Conservation (phyloP, 306 rosid genomes). For the Morella rubra region DNA sequence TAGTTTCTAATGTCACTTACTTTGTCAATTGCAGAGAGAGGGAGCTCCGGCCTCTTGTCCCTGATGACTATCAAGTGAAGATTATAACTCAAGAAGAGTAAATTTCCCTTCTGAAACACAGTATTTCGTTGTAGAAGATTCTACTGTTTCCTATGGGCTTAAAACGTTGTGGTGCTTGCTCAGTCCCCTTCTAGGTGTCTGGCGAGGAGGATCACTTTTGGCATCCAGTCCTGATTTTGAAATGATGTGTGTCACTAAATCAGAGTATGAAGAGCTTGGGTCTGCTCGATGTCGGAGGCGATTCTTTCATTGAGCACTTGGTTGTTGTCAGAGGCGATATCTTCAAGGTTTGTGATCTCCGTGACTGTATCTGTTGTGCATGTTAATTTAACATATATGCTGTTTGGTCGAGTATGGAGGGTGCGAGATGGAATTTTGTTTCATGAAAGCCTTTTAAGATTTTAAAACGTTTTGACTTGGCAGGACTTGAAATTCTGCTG, state of each 20-base stretch:
- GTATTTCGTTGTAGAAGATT: conserved; percentile 8
- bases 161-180: conserved; percentile 23
- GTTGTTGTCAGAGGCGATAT: neutral
- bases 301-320: conserved; percentile 55
- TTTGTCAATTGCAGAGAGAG: conserved; percentile 53
- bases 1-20: conserved; percentile 2
- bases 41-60: conserved; percentile 94
- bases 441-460: neutral
- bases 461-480: conserved; percentile 2
- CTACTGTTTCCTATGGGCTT: conserved; percentile 9
- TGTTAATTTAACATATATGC: conserved; percentile 9
- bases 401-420: neutral
- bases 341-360: conserved; percentile 23
- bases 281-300: conserved; percentile 93
- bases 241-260: conserved; percentile 91
- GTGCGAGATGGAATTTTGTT: neutral
- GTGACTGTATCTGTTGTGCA: conserved; percentile 10
- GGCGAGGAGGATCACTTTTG: conserved; percentile 91
- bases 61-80: conserved; percentile 82
- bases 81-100: conserved; percentile 89
- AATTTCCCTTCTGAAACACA: conserved; percentile 11
- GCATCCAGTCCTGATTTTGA: conserved; percentile 94
- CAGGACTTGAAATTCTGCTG: neutral
- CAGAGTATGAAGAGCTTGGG: conserved; percentile 96
- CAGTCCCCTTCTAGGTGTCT: conserved; percentile 83